Percentiles rank a stretch among this genome's conserved stretches.
Evolutionary conservation across 2,329 filamentous ascomycete genomes (phyloP).

Genomic region (Ceratocystis colombiana): DNA sequence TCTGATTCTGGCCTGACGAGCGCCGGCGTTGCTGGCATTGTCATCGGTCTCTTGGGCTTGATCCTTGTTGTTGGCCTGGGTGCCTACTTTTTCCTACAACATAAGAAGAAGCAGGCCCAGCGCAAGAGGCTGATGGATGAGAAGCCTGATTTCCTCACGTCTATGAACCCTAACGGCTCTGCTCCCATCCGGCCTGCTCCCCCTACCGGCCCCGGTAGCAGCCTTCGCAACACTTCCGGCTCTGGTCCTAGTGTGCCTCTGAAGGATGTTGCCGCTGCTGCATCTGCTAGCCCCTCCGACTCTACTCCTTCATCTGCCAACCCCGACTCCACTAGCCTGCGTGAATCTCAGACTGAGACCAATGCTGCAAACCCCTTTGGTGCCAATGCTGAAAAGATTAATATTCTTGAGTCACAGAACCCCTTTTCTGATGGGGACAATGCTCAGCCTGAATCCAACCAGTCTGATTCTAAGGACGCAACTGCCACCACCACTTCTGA

Average conservation of each 20-base stretch:
- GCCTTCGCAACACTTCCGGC: constrained; percentile 9
- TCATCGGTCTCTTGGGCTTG: constrained; percentile 65
- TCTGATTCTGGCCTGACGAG: constrained; percentile 26
- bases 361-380: constrained; percentile 63
- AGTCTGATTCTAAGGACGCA: constrained; percentile 31
- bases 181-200: constrained; percentile 22
- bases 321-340: constrained; percentile 1
- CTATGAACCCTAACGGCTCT: constrained; percentile 15
- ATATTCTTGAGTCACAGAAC: constrained; percentile 36
- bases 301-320: background rate
- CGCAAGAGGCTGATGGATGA: constrained; percentile 34
- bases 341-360: constrained; percentile 32
- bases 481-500: constrained; percentile 33
- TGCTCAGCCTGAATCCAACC: constrained; percentile 34
- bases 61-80: constrained; percentile 57
- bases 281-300: background rate
- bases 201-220: constrained; percentile 23
- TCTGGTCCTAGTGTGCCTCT: constrained; percentile 19
- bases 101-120: constrained; percentile 57
- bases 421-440: constrained; percentile 54
- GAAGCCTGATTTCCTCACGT: constrained; percentile 22
- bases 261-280: constrained; percentile 19
- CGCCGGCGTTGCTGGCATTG: constrained; percentile 66
- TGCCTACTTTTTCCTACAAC: constrained; percentile 60
- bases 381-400: constrained; percentile 41